A percentile compares a stretch with the other conserved stretches of the same genome.
Conservation (phyloP, 108 stramenopile species). For the Chaetoceros tenuissimus region DNA sequence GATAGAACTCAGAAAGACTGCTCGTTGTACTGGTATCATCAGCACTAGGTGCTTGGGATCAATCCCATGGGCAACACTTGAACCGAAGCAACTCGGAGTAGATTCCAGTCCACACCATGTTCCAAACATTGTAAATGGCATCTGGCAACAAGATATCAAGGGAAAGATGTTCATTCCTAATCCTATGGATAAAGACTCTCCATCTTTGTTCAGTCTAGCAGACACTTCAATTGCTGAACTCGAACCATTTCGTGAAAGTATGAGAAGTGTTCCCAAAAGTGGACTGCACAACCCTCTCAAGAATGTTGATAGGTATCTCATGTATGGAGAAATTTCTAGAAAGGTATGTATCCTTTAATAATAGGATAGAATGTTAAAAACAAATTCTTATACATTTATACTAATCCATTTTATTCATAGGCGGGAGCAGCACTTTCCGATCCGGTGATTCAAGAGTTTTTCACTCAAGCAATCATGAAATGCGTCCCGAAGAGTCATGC, state of each 20-base stretch:
- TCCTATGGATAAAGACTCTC: constrained; percentile 55
- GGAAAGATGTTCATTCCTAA: constrained; percentile 53
- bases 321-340: constrained; percentile 80
- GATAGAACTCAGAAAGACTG: too few species aligned
- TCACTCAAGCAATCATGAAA: constrained; percentile 77
- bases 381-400: not conserved
- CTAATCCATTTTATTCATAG: constrained; percentile 11
- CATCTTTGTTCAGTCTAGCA: constrained; percentile 66
- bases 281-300: constrained; percentile 83
- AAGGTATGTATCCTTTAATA: constrained; percentile 34
- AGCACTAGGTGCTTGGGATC: too few species aligned
- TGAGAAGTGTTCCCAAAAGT: constrained; percentile 65
- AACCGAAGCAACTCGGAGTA: constrained; percentile 65
- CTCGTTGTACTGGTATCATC: too few species aligned
- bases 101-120: constrained; percentile 39
- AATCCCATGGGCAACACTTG: constrained; percentile 76
- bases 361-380: not conserved
- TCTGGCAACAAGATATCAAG: constrained; percentile 29
- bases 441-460: constrained; percentile 84
- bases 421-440: constrained; percentile 65
- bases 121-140: constrained; percentile 62
- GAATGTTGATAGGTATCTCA: constrained; percentile 86
- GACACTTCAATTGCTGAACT: constrained; percentile 68
- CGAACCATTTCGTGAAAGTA: constrained; percentile 66
- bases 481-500: constrained; percentile 92